phyloP scores from a whole-genome alignment of 176 grass and related monocot species.

The Zoysia pacifica region DNA sequence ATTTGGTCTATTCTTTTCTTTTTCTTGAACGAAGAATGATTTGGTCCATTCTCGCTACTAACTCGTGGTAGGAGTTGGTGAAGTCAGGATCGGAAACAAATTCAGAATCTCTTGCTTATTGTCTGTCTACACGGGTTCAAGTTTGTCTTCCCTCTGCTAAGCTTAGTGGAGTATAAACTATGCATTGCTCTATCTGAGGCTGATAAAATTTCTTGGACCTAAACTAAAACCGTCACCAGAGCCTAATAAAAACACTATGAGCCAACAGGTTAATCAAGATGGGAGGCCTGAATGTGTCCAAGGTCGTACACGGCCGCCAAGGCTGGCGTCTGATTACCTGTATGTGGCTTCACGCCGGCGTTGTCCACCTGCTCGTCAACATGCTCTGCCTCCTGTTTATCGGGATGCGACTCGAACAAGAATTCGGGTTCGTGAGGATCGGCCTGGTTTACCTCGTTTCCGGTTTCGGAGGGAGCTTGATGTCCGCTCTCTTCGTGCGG shows the following conservation, averaged over 20 bases:
- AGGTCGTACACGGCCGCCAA: conserved; percentile 60
- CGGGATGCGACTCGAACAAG: conserved; percentile 79
- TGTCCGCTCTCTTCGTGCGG: conserved; percentile 78
- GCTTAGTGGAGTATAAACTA: too few relatives aligned
- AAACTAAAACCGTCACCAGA: background rate
- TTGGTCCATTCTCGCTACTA: too few relatives aligned
- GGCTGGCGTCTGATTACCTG: conserved; percentile 80
- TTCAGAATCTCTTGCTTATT: background rate
- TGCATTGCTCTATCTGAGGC: too few relatives aligned
- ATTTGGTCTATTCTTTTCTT: too few relatives aligned
- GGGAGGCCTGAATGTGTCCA: conserved; percentile 70
- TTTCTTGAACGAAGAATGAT: too few relatives aligned
- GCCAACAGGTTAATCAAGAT: conserved; percentile 69
- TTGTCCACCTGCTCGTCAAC: conserved; percentile 80
- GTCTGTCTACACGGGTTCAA: too few relatives aligned
- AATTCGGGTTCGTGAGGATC: conserved; percentile 80
- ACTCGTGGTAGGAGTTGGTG: too few relatives aligned
- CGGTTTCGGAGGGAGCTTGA: conserved; percentile 77
- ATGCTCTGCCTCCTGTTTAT: conserved; percentile 76
- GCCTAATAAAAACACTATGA: background rate
- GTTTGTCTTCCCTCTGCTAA: background rate
- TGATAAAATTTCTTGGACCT: too few relatives aligned
- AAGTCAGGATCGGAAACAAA: too few relatives aligned
- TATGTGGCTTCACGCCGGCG: conserved; percentile 82
- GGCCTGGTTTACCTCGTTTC: conserved; percentile 72